A percentile compares a stretch with the other conserved stretches of the same genome.
Evolutionary conservation across 768 basidiomycete genomes (phyloP).

Genomic region (Collybia mongolica): DNA sequence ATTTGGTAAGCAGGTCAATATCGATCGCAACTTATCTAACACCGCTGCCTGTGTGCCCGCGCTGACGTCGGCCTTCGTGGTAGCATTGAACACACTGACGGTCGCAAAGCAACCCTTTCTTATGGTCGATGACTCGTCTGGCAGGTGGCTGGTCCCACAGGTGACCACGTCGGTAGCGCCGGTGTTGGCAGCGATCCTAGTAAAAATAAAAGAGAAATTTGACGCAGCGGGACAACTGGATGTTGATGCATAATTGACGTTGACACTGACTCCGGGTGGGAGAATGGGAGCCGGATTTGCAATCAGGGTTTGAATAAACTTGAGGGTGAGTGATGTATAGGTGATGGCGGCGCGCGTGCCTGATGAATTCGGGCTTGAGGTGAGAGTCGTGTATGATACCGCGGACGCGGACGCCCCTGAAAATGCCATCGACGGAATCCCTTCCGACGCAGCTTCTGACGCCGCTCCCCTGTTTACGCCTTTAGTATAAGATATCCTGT

Average conservation of each 20-base stretch:
- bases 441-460: slow-evolving; percentile 44
- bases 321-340: slow-evolving; percentile 42
- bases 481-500: neutral
- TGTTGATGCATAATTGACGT: slow-evolving; percentile 49
- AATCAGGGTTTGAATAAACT: slow-evolving; percentile 35
- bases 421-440: slow-evolving; percentile 51
- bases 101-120: slow-evolving; percentile 40
- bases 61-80: slow-evolving; percentile 40
- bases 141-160: slow-evolving; percentile 42
- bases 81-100: slow-evolving; percentile 45
- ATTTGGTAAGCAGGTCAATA: slow-evolving; percentile 25
- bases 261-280: slow-evolving; percentile 39
- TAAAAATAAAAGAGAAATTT: slow-evolving; percentile 43
- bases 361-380: slow-evolving; percentile 26
- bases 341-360: slow-evolving; percentile 36
- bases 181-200: slow-evolving; percentile 31
- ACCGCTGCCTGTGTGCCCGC: slow-evolving; percentile 40
- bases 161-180: slow-evolving; percentile 38
- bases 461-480: slow-evolving; percentile 42
- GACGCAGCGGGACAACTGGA: slow-evolving; percentile 33
- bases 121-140: slow-evolving; percentile 41
- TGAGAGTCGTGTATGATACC: slow-evolving; percentile 52
- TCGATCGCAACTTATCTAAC: slow-evolving; percentile 28
- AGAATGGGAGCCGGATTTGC: slow-evolving; percentile 29
- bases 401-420: slow-evolving; percentile 38